Evolutionary conservation across 1,284 basidiomycete genomes (phyloP), one percentile per base, ranked within the genome.

Genomic region (Sanguinoderma infundibulare): DNA sequence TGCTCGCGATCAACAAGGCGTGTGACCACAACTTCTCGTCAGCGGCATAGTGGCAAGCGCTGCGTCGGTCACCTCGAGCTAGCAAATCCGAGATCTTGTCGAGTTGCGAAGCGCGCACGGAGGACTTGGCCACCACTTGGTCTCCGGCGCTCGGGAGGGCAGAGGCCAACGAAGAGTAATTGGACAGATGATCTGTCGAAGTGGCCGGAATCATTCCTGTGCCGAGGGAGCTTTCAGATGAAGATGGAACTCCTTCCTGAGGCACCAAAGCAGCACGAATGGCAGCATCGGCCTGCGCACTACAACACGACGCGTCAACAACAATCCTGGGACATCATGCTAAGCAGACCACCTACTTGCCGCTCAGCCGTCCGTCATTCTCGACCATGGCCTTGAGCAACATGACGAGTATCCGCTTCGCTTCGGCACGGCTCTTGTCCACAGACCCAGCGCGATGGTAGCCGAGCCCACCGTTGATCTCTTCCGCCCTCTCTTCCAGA

Each of bases 21-120:
- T 99, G 98, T 1, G 95, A 89, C 96, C 96, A 99, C 32, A 99
- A 78, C 68, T 87, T 90, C 73, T 96, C 86, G 62, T 95, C 89
- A 30, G 95, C 81, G 4, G 98, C 97, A 72, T 90, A 95, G 60
- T 90, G 88, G 69, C 95, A 95, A 0, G 98, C 98, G 65, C 91
- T 87, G 28, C 87, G 86, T 59, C 94, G 90, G 67, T 98, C 89
- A 15, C 98, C 98, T 49, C 87, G 83, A 8, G 95, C 76, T 12
- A 98, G 81, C 59, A 94, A 84, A 32, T 85, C 83, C 64, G 95
- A 89, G 58, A 98, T 90, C 70, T 88, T 88, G 68, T 90, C 86
- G n/a, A 98, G 78, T 15, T 87, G 75, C 0, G 86, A 86, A 0
- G 87, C 75, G 7, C 83, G 80, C 6, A 91, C 76, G 38, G 70